phyloP scores from a whole-genome alignment of 495 filamentous ascomycete species.

The Saxispiralis lemnorum region DNA sequence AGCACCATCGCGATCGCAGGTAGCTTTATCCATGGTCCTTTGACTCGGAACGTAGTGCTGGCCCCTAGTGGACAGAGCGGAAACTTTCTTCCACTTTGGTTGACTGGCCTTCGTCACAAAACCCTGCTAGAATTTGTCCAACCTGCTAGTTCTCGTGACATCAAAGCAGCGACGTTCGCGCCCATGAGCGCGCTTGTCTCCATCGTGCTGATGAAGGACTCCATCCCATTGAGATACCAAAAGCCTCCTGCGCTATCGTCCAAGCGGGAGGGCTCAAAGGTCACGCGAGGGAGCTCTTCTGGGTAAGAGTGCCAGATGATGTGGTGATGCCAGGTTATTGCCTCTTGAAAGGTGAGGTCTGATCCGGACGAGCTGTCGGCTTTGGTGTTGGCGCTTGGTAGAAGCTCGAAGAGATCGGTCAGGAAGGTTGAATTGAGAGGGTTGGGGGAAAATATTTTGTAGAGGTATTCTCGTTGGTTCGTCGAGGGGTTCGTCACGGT shows the following conservation, averaged over 20 bases:
- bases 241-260: conserved; percentile 32
- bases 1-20: no score
- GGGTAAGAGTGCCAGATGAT: conserved; percentile 75
- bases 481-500: conserved; percentile 40
- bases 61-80: no score
- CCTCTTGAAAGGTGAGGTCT: conserved; percentile 12
- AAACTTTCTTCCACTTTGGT: no score
- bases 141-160: conserved; percentile 19
- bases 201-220: conserved; percentile 94
- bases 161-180: conserved; percentile 71
- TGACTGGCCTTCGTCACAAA: no score
- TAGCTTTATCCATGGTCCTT: no score
- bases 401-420: conserved; percentile 29
- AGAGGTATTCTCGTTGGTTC: conserved; percentile 52
- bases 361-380: conserved; percentile 5
- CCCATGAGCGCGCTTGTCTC: conserved; percentile 94
- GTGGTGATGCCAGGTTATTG: conserved; percentile 62
- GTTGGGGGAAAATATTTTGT: conserved; percentile 86
- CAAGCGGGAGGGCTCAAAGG: conserved; percentile 66
- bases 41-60: no score
- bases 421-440: conserved; percentile 47
- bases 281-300: conserved; percentile 60
- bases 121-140: no score
- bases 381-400: conserved; percentile 2
- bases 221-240: conserved; percentile 87